Evolutionary conservation across 352 stramenopile genomes (phyloP), one percentile per base, ranked within the genome.

Genomic region (Globisporangium paroecandrum): DNA sequence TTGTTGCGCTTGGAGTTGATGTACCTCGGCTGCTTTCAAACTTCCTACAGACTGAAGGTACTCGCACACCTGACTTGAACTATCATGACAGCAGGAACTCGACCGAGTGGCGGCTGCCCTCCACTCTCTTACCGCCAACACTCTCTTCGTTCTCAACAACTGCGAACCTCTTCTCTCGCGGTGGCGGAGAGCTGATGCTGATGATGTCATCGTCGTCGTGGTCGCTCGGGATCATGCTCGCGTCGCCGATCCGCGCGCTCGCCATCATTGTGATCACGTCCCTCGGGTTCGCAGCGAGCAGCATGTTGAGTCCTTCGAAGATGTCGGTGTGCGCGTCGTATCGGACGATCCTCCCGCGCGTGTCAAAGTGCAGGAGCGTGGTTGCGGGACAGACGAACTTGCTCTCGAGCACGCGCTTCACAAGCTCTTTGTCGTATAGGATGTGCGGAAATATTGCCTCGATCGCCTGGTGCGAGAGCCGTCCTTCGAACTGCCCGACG

Each of bases 241-340:
- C 27, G 47, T 59, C 47, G 5, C 22, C 15, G 29, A 66, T 46
- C 9, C 22, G 10, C 12, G 56, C 58, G 22, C 6, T 36, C 12
- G 61, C 13, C 32, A 69, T 64, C 41, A 69, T 64, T 43, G 34
- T 59, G 29, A 64, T 34, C 27, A 60, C 64, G 24, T 69, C 64
- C 0, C 29, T 15, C 12, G 18, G 7, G 24, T 15, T 65, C 56
- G 38, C 22, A 7, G 41, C 51, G 13, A 63, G 34, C 29, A 69
- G 20, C 41, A 27, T 22, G 24, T 57, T 65, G 9, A 69, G 43
- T 4, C 18, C 64, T 18, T 58, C 47, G 13, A 65, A 64, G 41
- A 65, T 34, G 47, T 65, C 64, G 22, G n/a, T 43, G 22, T 57
- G 32, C 20, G 56, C 56, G 25, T 69, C 38, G 24, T 65, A 69